These are phyloP conservation scores for Aspergillus ochraceus DNA, from an alignment of 2,329 filamentous ascomycete species.

Conservation along the genomic window DNA sequence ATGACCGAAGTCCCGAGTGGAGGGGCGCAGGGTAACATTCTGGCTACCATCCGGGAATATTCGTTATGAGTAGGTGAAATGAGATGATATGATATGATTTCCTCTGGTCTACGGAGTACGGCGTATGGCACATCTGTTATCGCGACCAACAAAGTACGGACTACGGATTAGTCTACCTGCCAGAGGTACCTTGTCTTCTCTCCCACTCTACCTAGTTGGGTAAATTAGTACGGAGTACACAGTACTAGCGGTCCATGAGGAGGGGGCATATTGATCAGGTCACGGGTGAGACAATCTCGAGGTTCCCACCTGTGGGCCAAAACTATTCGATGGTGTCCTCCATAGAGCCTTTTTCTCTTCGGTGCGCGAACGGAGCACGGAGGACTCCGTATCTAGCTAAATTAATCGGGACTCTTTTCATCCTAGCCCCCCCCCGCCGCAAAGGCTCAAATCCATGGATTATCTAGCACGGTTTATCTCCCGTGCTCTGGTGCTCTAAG, in stretches of 20 bases:
- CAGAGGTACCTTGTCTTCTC: neutral
- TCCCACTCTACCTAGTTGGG: neutral
- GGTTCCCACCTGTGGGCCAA: slow-evolving; percentile 6
- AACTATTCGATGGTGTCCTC: slow-evolving; percentile 8
- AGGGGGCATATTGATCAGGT: neutral
- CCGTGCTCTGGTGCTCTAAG: neutral
- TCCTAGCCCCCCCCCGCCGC: neutral
- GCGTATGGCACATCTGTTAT: neutral
- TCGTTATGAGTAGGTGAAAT: neutral
- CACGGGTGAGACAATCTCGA: slow-evolving; percentile 4
- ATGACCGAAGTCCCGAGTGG: neutral
- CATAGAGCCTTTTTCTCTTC: neutral
- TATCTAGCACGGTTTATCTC: slow-evolving; percentile 4
- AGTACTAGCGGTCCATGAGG: neutral
- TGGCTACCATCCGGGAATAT: neutral
- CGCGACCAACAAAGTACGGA: neutral
- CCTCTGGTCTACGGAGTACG: neutral
- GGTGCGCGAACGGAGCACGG: slow-evolving; percentile 9
- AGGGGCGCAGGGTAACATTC: neutral
- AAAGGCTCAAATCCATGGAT: neutral
- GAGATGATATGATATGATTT: slow-evolving; percentile 2
- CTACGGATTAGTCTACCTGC: neutral
- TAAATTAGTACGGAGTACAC: neutral
- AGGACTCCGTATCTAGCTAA: slow-evolving; percentile 8
- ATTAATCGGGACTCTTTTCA: neutral